Conservation (phyloP, 495 filamentous ascomycete species). For the Hyaloscypha finlandica region DNA sequence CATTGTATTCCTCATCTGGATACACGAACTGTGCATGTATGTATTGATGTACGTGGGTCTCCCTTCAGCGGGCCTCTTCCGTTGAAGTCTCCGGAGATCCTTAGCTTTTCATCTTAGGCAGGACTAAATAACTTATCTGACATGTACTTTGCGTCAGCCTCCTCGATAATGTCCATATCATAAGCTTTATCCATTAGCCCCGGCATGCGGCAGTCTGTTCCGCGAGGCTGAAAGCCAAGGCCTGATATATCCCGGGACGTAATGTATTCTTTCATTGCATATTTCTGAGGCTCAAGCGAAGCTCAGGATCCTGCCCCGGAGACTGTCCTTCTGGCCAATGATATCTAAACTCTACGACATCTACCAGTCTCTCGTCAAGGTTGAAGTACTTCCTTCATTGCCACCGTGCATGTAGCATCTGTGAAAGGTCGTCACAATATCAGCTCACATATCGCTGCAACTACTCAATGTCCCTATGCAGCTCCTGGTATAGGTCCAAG, state of each 20-base stretch:
- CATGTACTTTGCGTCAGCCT: not conserved
- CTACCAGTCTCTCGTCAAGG: not conserved
- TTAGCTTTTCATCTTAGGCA: not conserved
- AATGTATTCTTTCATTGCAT: too few species aligned
- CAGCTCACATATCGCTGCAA: not conserved
- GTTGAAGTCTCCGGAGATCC: not conserved
- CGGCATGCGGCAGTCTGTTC: not conserved
- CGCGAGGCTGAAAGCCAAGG: not conserved
- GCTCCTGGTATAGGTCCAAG: not conserved
- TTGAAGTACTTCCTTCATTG: not conserved
- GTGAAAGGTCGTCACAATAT: not conserved
- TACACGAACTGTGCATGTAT: conserved; percentile 1
- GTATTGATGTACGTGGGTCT: not conserved
- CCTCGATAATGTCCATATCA: not conserved
- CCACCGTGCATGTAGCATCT: not conserved
- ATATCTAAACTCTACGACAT: not conserved
- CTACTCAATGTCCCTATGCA: not conserved
- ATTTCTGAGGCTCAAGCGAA: not conserved
- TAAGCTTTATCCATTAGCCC: not conserved
- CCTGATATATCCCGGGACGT: not conserved
- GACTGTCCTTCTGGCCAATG: not conserved
- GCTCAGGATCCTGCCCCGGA: not conserved
- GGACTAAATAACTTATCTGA: not conserved
- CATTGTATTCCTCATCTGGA: not conserved
- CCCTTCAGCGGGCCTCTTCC: not conserved